phyloP scores from a whole-genome alignment of 2,329 filamentous ascomycete species.

The Whalleya microplaca region DNA sequence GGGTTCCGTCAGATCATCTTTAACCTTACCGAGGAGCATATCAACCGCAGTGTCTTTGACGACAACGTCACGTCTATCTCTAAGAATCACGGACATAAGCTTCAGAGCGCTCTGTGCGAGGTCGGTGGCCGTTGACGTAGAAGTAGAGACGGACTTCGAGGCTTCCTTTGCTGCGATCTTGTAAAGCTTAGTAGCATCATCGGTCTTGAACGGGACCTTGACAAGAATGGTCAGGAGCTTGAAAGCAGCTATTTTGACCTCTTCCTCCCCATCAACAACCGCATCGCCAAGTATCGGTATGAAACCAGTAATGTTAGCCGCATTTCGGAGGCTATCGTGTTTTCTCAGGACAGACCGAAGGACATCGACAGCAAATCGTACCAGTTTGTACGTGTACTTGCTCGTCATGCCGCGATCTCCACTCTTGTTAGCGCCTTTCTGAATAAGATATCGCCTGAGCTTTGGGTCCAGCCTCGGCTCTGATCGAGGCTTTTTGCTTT shows the following conservation, averaged over 20 bases:
- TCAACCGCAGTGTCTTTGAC: slow-evolving; percentile 84
- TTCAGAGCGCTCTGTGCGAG: slow-evolving; percentile 88
- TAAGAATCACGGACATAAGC: slow-evolving; percentile 80
- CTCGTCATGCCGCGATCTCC: slow-evolving; percentile 72
- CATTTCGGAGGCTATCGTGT: slow-evolving; percentile 77
- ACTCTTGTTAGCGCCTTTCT: slow-evolving; percentile 76
- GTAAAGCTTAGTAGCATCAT: slow-evolving; percentile 65
- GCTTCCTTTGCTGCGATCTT: slow-evolving; percentile 86
- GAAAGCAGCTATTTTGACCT: slow-evolving; percentile 87
- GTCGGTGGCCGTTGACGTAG: slow-evolving; percentile 79
- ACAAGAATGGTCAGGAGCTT: slow-evolving; percentile 83
- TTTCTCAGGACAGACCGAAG: slow-evolving; percentile 85
- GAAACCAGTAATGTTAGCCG: slow-evolving; percentile 81
- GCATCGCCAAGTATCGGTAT: slow-evolving; percentile 88
- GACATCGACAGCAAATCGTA: slow-evolving; percentile 85
- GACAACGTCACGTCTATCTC: slow-evolving; percentile 75
- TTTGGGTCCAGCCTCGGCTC: slow-evolving; percentile 63
- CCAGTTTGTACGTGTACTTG: slow-evolving; percentile 84
- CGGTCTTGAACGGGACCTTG: slow-evolving; percentile 78
- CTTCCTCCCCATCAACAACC: slow-evolving; percentile 82
- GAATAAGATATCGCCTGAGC: slow-evolving; percentile 76
- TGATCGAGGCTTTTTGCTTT: slow-evolving; percentile 56
- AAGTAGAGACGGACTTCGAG: slow-evolving; percentile 76
- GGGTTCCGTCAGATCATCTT: slow-evolving; percentile 89
- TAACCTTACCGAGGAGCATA: slow-evolving; percentile 78